Conservation (phyloP, 495 filamentous ascomycete genomes). For the Penicillium cosmopolitanum region DNA sequence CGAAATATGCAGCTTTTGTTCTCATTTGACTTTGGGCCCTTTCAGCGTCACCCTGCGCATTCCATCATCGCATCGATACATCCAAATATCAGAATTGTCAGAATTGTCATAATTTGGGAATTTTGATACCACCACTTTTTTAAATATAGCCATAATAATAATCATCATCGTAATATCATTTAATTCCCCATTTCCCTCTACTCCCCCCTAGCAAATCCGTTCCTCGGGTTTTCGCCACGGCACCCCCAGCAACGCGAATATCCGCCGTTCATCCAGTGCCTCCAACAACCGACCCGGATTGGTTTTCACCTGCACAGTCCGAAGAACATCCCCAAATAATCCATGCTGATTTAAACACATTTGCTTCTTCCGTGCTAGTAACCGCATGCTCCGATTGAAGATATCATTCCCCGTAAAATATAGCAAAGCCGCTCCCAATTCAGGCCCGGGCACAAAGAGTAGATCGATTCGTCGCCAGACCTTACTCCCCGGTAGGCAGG, state of each 20-base stretch:
- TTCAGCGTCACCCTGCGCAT: conserved; percentile 16
- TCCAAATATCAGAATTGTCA: too few relatives aligned
- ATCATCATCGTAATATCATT: not conserved
- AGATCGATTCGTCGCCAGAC: conserved; percentile 87
- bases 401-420: conserved; percentile 98
- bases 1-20: conserved; percentile 12
- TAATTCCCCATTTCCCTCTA: not conserved
- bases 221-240: conserved; percentile 85
- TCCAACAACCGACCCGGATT: conserved; percentile 77
- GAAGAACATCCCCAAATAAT: conserved; percentile 73
- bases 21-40: conserved; percentile 8
- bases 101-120: too few relatives aligned
- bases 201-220: conserved; percentile 60
- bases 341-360: conserved; percentile 89
- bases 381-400: conserved; percentile 87
- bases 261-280: conserved; percentile 75
- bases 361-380: conserved; percentile 80
- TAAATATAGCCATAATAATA: too few relatives aligned
- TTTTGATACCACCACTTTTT: too few relatives aligned
- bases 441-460: conserved; percentile 76
- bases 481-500: conserved; percentile 56
- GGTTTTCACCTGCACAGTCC: conserved; percentile 63
- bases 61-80: not conserved
- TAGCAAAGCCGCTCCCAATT: conserved; percentile 86
- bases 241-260: conserved; percentile 85